Conservation (phyloP, 1,139 yeast genomes). For the Pichia sp. region DNA sequence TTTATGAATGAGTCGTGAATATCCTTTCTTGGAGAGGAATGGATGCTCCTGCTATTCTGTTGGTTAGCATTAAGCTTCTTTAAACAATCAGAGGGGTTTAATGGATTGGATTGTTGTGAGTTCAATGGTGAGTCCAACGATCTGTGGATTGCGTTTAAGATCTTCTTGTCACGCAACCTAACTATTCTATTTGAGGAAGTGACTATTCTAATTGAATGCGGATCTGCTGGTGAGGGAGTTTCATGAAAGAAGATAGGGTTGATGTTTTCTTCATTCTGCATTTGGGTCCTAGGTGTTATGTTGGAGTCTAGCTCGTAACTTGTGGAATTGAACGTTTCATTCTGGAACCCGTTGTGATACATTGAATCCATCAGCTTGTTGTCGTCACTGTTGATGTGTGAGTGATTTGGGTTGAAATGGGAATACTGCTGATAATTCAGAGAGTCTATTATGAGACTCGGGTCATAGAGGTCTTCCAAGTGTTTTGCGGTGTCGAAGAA, state of each 20-base stretch:
- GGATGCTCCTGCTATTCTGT: neutral
- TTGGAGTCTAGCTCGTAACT: constrained; percentile 15
- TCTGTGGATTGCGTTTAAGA: constrained; percentile 13
- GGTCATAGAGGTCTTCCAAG: neutral
- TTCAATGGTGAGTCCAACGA: constrained; percentile 2
- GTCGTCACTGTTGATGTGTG: neutral
- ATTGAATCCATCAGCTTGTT: constrained; percentile 1
- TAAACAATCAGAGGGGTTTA: neutral
- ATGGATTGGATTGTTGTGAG: neutral
- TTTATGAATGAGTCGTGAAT: constrained; percentile 7
- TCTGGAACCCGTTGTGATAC: constrained; percentile 1
- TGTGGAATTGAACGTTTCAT: constrained; percentile 11
- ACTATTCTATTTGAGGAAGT: constrained; percentile 15
- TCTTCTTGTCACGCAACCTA: constrained; percentile 12
- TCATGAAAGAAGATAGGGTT: constrained; percentile 14
- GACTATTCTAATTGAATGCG: constrained; percentile 11
- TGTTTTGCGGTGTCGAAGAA: neutral
- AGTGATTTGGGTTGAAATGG: neutral
- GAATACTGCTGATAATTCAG: constrained; percentile 9
- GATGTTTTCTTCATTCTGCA: constrained; percentile 12
- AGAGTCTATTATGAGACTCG: neutral
- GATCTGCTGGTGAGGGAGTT: constrained; percentile 14
- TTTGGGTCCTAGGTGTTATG: constrained; percentile 3
- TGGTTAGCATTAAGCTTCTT: constrained; percentile 12
- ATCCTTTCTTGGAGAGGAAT: constrained; percentile 12